These are phyloP conservation scores for Parathielavia appendiculata DNA, from an alignment of 495 filamentous ascomycete species.

Conservation along the genomic window DNA sequence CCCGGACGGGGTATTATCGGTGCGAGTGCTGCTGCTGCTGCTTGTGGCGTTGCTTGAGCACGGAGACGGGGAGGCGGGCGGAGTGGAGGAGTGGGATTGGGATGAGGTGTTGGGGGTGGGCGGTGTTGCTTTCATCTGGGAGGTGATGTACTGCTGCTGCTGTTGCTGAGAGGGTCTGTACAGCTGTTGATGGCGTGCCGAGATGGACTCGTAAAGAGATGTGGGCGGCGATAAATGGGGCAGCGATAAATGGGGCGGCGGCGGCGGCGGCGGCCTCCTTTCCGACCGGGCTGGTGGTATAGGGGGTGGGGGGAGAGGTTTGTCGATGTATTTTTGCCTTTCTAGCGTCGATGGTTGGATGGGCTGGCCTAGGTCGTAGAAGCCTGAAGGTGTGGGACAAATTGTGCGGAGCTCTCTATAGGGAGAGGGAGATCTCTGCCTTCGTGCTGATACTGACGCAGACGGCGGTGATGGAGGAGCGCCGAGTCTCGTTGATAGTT, in stretches of 20 bases:
- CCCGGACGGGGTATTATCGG: background rate
- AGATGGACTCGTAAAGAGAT: background rate
- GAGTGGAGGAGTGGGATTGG: background rate
- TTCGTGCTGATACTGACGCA: background rate
- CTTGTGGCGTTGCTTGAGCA: background rate
- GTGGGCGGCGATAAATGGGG: background rate
- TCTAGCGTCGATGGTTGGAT: background rate
- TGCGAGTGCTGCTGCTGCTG: background rate
- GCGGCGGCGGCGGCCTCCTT: background rate
- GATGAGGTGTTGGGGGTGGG: background rate
- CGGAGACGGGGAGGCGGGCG: background rate
- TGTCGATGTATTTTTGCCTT: background rate
- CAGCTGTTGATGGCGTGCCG: conserved; percentile 1
- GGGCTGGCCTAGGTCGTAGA: background rate
- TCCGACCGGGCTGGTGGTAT: background rate
- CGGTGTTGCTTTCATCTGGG: background rate
- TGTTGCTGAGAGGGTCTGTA: background rate
- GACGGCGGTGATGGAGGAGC: background rate
- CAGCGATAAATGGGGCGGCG: too few species aligned
- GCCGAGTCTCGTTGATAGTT: background rate
- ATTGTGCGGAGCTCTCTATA: background rate
- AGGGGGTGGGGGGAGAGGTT: conserved; percentile 1
- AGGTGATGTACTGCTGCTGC: background rate
- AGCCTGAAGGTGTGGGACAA: background rate
- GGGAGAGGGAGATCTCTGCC: background rate